These are phyloP conservation scores for Fusarium xylarioides DNA, from an alignment of 2,329 filamentous ascomycete species.

Conservation along the genomic window DNA sequence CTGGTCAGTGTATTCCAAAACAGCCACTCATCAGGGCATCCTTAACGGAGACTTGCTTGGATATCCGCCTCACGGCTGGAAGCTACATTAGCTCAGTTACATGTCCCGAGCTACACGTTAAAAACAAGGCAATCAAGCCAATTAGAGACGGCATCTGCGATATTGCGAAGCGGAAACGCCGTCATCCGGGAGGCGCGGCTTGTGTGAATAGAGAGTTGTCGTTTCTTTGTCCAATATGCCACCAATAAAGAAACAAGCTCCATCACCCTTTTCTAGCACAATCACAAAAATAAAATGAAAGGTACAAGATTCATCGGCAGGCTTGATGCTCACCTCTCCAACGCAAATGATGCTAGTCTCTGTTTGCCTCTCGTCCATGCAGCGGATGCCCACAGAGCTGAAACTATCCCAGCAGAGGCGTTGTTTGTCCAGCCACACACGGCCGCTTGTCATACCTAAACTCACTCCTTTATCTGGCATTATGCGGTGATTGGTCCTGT, in stretches of 20 bases:
- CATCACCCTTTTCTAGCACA: background rate
- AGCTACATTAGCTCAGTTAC: background rate
- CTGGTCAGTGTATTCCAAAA: background rate
- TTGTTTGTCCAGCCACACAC: background rate
- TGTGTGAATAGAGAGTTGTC: background rate
- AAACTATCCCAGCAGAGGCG: background rate
- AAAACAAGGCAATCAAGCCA: background rate
- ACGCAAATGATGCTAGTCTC: background rate
- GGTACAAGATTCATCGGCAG: background rate
- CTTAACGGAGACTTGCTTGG: background rate
- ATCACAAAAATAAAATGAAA: background rate
- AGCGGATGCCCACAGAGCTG: background rate
- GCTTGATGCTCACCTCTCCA: background rate
- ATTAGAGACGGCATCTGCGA: background rate
- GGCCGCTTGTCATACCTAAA: background rate
- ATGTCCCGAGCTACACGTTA: background rate
- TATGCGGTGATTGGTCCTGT: no score
- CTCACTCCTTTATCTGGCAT: background rate
- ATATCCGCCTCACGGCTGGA: background rate
- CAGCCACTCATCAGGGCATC: background rate
- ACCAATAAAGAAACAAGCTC: background rate
- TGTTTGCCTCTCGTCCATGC: background rate
- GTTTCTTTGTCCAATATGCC: background rate
- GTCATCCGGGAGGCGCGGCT: background rate
- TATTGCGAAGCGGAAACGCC: background rate